Conservation (phyloP, 192 early-diverging fungal species). For the Chytriomyces confervae region DNA sequence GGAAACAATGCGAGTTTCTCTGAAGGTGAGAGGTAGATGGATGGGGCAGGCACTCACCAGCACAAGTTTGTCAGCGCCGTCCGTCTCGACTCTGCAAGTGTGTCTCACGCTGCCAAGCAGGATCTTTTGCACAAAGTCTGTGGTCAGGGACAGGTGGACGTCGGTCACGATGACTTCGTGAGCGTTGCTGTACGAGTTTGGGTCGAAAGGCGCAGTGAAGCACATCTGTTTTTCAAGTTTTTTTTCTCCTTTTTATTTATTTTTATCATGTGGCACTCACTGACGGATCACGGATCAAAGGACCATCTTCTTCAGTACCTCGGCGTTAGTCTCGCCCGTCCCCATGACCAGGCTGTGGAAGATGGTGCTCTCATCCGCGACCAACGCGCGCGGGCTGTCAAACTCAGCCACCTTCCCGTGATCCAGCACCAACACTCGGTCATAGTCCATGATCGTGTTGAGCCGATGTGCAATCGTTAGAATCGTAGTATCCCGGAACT, state of each 20-base stretch:
- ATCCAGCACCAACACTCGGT: constrained; percentile 43
- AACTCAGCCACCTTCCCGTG: constrained; percentile 52
- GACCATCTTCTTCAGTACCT: constrained; percentile 58
- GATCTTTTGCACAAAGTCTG: constrained; percentile 76
- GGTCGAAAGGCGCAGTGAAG: constrained; percentile 59
- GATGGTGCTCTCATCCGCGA: constrained; percentile 45
- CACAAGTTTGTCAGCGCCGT: constrained; percentile 65
- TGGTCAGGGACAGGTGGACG: constrained; percentile 74
- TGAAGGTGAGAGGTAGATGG: constrained; percentile 11
- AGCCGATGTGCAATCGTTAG: constrained; percentile 86
- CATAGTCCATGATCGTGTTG: constrained; percentile 70
- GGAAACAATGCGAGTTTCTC: not conserved
- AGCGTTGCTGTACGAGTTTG: constrained; percentile 84
- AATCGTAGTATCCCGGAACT: constrained; percentile 72
- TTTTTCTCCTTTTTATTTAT: not conserved
- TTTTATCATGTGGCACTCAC: too few species aligned
- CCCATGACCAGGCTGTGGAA: constrained; percentile 67
- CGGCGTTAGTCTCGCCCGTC: constrained; percentile 65
- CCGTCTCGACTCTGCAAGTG: constrained; percentile 58
- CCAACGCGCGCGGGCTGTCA: constrained; percentile 55
- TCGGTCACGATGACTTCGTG: constrained; percentile 74
- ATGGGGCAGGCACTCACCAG: constrained; percentile 26
- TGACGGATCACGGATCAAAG: too few species aligned
- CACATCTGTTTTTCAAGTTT: not conserved
- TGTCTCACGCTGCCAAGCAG: constrained; percentile 73